Percentiles rank a stretch among this genome's conserved stretches.
These are phyloP conservation scores for Lactarius tabidus DNA, from an alignment of 768 basidiomycete species.

Conservation along the genomic window DNA sequence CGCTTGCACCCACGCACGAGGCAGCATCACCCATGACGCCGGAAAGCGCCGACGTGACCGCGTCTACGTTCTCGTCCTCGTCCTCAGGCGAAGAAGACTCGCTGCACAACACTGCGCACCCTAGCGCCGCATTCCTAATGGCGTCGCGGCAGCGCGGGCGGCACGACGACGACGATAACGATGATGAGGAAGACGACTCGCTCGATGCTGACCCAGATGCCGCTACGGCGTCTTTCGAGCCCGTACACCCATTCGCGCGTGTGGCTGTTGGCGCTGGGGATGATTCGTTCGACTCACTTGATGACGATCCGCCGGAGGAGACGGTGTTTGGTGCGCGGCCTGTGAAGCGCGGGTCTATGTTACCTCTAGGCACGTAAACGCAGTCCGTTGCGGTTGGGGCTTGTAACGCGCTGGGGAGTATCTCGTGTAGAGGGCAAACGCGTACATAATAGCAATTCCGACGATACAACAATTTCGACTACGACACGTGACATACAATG, in stretches of 20 bases:
- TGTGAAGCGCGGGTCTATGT: constrained; percentile 38
- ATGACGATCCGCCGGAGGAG: constrained; percentile 50
- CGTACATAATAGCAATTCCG: no score
- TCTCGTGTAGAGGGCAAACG: no score
- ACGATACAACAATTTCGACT: no score
- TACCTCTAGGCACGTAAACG: not conserved
- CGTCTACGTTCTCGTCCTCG: constrained; percentile 56
- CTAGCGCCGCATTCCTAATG: no score
- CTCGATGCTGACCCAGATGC: constrained; percentile 41
- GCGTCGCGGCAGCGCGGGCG: constrained; percentile 37
- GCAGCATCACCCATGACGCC: constrained; percentile 5
- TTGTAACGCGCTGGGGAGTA: no score
- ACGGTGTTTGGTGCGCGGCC: constrained; percentile 75
- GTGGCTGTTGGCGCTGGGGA: constrained; percentile 35
- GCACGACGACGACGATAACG: constrained; percentile 15
- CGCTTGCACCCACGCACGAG: constrained; percentile 9
- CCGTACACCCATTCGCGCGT: constrained; percentile 60
- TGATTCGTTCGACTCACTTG: constrained; percentile 44
- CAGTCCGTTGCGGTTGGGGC: no score
- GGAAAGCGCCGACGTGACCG: constrained; percentile 32
- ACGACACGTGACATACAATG: no score
- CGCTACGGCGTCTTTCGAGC: constrained; percentile 39
- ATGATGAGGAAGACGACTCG: constrained; percentile 30
- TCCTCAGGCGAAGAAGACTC: constrained; percentile 51
- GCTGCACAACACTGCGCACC: constrained; percentile 54